Evolutionary conservation across 176 grass and related monocot genomes (phyloP).

Genomic region (Aegilops tauschii): DNA sequence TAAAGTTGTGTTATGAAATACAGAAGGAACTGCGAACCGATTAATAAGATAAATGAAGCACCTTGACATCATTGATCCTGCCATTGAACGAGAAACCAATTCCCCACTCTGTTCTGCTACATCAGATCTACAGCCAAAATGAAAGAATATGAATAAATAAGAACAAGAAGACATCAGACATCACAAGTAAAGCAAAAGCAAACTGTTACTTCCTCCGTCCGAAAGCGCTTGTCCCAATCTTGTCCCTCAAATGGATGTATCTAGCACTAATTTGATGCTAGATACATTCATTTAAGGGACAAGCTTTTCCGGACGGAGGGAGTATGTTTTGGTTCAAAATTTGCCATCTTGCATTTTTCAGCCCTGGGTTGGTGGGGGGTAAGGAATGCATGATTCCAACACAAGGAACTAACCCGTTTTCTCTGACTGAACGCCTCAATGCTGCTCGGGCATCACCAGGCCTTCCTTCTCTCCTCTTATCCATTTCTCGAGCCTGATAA

Average conservation of each 20-base stretch:
- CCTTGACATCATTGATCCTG: constrained; percentile 76
- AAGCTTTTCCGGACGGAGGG: too few relatives aligned
- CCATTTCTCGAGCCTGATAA: constrained; percentile 92
- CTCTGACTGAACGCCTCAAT: constrained; percentile 92
- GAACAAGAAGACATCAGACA: background rate
- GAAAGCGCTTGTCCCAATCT: too few relatives aligned
- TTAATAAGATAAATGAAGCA: constrained; percentile 26
- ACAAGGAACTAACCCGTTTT: constrained; percentile 69
- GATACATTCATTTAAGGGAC: too few relatives aligned
- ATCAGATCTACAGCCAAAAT: constrained; percentile 59
- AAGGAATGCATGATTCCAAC: background rate
- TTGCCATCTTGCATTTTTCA: background rate
- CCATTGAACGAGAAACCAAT: constrained; percentile 52
- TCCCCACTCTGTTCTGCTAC: constrained; percentile 83
- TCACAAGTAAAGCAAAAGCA: background rate
- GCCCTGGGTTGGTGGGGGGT: background rate
- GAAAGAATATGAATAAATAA: constrained; percentile 4
- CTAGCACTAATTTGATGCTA: too few relatives aligned
- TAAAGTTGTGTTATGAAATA: background rate
- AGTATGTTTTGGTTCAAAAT: background rate
- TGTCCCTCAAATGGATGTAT: too few relatives aligned
- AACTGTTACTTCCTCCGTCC: background rate
- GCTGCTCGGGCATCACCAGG: constrained; percentile 90
- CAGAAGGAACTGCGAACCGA: background rate
- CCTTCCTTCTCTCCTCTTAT: constrained; percentile 93